Conservation (phyloP, 2,329 filamentous ascomycete genomes). For the Botrytis cinerea region DNA sequence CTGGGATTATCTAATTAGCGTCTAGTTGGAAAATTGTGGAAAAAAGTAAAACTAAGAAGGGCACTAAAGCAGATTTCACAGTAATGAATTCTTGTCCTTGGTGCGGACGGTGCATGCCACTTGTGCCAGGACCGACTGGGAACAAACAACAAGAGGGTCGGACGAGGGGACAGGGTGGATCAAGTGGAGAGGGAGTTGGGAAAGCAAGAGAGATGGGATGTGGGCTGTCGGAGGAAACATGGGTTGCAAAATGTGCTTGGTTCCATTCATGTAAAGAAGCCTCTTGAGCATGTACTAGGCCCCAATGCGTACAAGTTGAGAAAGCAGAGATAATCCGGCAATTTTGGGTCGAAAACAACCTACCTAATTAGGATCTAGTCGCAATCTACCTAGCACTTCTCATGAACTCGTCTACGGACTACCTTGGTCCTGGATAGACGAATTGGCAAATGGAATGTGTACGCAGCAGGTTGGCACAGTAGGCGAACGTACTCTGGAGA, state of each 20-base stretch:
- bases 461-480: not conserved
- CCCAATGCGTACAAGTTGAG: not conserved
- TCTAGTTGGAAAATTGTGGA: not conserved
- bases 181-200: slow-evolving; percentile 9
- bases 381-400: not conserved
- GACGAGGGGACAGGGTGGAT: not conserved
- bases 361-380: not conserved
- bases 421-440: not conserved
- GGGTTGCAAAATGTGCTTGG: slow-evolving; percentile 1
- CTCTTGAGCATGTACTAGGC: slow-evolving; percentile 1
- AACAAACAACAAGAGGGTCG: not conserved
- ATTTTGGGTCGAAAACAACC: not conserved
- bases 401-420: not conserved
- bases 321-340: not conserved
- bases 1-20: slow-evolving; percentile 12
- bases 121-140: slow-evolving; percentile 2
- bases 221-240: slow-evolving; percentile 7
- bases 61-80: not conserved
- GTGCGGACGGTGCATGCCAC: slow-evolving; percentile 9
- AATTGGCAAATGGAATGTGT: not conserved
- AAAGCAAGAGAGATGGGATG: not conserved
- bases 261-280: not conserved
- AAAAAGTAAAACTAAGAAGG: not conserved
- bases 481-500: not conserved
- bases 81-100: not conserved